Conservation (phyloP, 805 yeast genomes). For the Torulaspora franciscae region DNA sequence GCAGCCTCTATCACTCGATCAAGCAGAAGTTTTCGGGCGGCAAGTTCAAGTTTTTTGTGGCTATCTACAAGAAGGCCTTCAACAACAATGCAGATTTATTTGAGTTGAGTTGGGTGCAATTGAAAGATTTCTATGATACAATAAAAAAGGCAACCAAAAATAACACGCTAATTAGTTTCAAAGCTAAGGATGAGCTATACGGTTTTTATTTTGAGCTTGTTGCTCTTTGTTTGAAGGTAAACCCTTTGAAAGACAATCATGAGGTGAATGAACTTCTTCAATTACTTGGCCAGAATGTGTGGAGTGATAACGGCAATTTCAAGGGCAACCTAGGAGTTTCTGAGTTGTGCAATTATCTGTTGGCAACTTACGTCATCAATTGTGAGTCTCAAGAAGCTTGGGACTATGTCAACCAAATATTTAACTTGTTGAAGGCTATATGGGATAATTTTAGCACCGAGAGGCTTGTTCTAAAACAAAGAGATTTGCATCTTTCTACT, state of each 20-base stretch:
- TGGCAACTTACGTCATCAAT: constrained; percentile 12
- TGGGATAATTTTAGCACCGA: constrained; percentile 59
- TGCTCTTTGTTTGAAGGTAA: constrained; percentile 16
- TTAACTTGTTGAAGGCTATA: constrained; percentile 39
- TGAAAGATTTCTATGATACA: constrained; percentile 14
- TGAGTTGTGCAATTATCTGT: constrained; percentile 16
- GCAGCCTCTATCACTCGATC: constrained; percentile 15
- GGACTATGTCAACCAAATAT: constrained; percentile 23
- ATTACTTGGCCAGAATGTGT: constrained; percentile 19
- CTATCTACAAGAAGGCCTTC: constrained; percentile 18
- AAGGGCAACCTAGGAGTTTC: constrained; percentile 23
- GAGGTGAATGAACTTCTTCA: constrained; percentile 20
- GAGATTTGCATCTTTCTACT: constrained; percentile 53
- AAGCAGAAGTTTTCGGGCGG: constrained; percentile 18
- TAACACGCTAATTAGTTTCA: constrained; percentile 19
- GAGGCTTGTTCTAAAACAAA: constrained; percentile 61
- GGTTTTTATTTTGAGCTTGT: constrained; percentile 29
- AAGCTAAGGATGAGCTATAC: constrained; percentile 30
- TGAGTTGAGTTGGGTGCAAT: constrained; percentile 13
- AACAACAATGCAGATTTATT: constrained; percentile 7
- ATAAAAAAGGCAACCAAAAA: constrained; percentile 7
- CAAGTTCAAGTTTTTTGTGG: constrained; percentile 32
- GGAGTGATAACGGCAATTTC: constrained; percentile 28
- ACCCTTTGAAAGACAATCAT: constrained; percentile 13
- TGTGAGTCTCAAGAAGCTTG: constrained; percentile 6